A percentile compares a stretch with the other conserved stretches of the same genome.
Conservation (phyloP, 768 basidiomycete species). For the Naganishia vishniacii region DNA sequence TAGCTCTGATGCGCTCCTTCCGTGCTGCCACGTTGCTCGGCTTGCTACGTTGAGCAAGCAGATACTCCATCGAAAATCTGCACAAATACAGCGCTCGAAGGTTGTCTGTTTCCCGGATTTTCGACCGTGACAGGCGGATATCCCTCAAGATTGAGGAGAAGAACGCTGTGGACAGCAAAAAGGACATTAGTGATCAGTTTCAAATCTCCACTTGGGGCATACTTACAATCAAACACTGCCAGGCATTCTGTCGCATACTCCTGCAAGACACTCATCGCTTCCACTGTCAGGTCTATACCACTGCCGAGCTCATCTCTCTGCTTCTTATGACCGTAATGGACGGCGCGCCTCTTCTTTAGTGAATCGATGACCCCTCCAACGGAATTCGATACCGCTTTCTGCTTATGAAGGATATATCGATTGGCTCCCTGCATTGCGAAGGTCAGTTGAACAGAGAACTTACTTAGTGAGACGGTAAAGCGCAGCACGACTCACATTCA, state of each 20-base stretch:
- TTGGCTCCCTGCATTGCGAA: slow-evolving; percentile 45
- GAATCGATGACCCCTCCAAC: slow-evolving; percentile 42
- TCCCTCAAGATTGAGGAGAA: slow-evolving; percentile 79
- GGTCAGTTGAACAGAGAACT: background rate
- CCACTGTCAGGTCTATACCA: slow-evolving; percentile 39
- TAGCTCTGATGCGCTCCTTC: slow-evolving; percentile 4
- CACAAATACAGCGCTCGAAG: slow-evolving; percentile 78
- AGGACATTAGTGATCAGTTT: background rate
- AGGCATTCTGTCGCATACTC: slow-evolving; percentile 67
- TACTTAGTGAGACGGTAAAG: background rate
- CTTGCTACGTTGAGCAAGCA: slow-evolving; percentile 58
- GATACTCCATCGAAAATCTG: slow-evolving; percentile 90
- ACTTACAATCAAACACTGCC: slow-evolving; percentile 80
- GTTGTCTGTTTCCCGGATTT: slow-evolving; percentile 92
- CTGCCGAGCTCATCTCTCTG: slow-evolving; percentile 35
- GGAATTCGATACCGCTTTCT: slow-evolving; percentile 64
- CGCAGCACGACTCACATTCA: slow-evolving; percentile 49
- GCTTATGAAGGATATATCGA: slow-evolving; percentile 67
- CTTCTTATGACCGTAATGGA: slow-evolving; percentile 19
- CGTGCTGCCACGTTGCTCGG: slow-evolving; percentile 10
- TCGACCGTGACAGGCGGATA: slow-evolving; percentile 82
- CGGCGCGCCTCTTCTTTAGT: slow-evolving; percentile 39
- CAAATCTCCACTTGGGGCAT: background rate
- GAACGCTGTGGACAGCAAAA: slow-evolving; percentile 60
- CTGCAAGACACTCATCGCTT: slow-evolving; percentile 55